Percentiles rank a stretch among this genome's conserved stretches.
Evolutionary conservation across 768 basidiomycete species (phyloP).

Genomic region (Rhodosporidiobolus sp.): DNA sequence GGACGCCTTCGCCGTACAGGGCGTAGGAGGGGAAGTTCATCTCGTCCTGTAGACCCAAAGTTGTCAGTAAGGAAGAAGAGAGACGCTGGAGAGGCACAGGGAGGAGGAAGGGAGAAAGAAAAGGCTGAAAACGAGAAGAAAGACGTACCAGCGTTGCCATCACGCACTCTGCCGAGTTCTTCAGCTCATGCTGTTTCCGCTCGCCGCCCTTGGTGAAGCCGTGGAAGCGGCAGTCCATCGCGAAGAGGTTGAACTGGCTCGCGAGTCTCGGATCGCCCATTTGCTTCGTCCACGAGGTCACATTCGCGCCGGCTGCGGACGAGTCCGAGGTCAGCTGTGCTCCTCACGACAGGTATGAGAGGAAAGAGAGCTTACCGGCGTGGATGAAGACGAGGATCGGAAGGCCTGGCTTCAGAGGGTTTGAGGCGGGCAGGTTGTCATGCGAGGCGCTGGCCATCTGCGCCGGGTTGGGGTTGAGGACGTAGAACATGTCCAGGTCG

Average conservation of each 20-base stretch:
- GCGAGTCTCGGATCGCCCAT: slow-evolving; percentile 18
- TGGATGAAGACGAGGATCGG: slow-evolving; percentile 31
- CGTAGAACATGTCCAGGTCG: slow-evolving; percentile 36
- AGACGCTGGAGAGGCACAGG: too few relatives aligned
- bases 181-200: slow-evolving; percentile 18
- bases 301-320: slow-evolving; percentile 2
- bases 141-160: slow-evolving; percentile 4
- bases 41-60: slow-evolving; percentile 4
- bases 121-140: too few relatives aligned
- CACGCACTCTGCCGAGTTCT: slow-evolving; percentile 30
- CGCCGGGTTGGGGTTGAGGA: slow-evolving; percentile 15
- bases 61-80: background rate
- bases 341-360: too few relatives aligned
- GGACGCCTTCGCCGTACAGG: slow-evolving; percentile 26
- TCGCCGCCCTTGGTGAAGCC: slow-evolving; percentile 31
- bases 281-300: slow-evolving; percentile 8
- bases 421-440: slow-evolving; percentile 18
- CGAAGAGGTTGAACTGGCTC: slow-evolving; percentile 17
- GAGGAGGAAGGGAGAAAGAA: background rate
- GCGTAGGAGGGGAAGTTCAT: slow-evolving; percentile 5
- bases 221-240: slow-evolving; percentile 22
- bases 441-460: slow-evolving; percentile 9
- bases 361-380: background rate
- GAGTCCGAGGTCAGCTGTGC: background rate
- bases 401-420: slow-evolving; percentile 13